Percentiles rank a stretch among this genome's conserved stretches.
These are phyloP conservation scores for Brassica nigra DNA, from an alignment of 345 rosid genomes.

Conservation along the genomic window DNA sequence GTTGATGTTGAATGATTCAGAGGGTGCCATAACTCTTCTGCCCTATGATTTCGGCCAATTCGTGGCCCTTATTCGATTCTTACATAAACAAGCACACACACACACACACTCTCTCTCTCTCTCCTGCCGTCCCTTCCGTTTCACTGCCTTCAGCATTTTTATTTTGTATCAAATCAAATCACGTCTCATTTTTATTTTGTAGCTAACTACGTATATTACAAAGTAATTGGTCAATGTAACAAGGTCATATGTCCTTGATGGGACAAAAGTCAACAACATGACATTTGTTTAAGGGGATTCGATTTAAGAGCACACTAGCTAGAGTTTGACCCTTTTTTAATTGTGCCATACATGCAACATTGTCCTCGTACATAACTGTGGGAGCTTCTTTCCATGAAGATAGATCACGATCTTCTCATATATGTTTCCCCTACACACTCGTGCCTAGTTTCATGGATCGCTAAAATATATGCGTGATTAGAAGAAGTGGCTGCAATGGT, in stretches of 20 bases:
- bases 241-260: neutral
- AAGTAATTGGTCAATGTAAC: neutral
- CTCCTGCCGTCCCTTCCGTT: neutral
- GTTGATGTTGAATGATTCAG: neutral
- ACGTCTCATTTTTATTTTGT: neutral
- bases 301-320: too few species aligned
- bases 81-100: neutral
- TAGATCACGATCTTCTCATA: too few species aligned
- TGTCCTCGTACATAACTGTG: too few species aligned
- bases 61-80: neutral
- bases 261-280: too few species aligned
- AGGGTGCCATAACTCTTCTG: neutral
- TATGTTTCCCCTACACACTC: too few species aligned
- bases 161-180: neutral
- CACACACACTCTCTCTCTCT: neutral
- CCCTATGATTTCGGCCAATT: neutral
- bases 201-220: neutral
- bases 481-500: too few species aligned
- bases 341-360: too few species aligned
- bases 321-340: too few species aligned
- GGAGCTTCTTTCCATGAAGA: too few species aligned
- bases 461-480: too few species aligned
- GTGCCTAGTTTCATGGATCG: too few species aligned
- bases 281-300: too few species aligned
- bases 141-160: neutral